Evolutionary conservation across 2,329 filamentous ascomycete genomes (phyloP), one percentile per base, ranked within the genome.

Genomic region (Macrophomina tecta): DNA sequence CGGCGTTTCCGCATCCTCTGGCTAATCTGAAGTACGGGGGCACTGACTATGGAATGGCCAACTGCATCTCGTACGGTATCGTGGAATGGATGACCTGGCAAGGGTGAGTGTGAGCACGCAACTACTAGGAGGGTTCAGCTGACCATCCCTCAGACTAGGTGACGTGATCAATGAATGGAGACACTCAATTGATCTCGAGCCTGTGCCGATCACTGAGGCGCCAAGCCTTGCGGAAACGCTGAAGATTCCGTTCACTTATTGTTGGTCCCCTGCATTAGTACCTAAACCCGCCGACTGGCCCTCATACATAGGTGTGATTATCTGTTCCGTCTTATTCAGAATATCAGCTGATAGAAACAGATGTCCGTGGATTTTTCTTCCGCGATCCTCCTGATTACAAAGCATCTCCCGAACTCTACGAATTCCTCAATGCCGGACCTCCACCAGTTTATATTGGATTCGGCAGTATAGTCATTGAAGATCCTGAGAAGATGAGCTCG

Each of bases 381-480:
- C 70, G 75, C 32, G 72, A 75, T 65, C 61, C 69, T 36, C 73
- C 78, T 18, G 18, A 69, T 9, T 80, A 83, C 65, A 76, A 70
- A 0, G 82, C 83, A 0, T 74, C 80, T 0, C 65, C 73, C 0
- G 80, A 81, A 7, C 69, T 85, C 3, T 72, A 70, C 1, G 68
- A 70, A 0, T 87, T 87, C 58, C 77, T 87, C 2, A 71, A 70
- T 14, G 72, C 74, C 0, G 85, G 85, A 0, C 78, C 82, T 2
- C 77, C 81, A 6, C 85, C 85, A 0, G 72, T 87, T 0, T 87
- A 87, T 63, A 83, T 87, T 38, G 85, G 85, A 0, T 87, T 87
- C 69, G 85, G 85, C 4, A 84, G 81, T 38, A 87, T 87, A 49
- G 84, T 87, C 0, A 78, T 87, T 2, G 83, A 85, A 23, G 77